Evolutionary conservation across 345 rosid species (phyloP), one percentile per base, ranked within the genome.

Genomic region (Heritiera littoralis): DNA sequence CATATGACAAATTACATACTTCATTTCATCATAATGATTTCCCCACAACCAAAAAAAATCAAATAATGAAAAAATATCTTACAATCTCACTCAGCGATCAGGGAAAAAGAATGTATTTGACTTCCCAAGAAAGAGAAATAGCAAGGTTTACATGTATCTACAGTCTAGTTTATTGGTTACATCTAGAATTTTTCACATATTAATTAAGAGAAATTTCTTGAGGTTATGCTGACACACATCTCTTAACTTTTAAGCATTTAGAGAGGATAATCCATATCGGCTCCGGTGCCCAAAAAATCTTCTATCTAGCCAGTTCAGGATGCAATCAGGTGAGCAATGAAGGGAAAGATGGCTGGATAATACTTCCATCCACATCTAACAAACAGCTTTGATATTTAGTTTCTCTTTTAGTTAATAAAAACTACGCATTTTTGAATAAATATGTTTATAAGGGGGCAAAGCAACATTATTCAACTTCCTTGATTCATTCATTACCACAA

Each of bases 161-260:
- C 28, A 23, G 28, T 23, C 28, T 23, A 0, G 28, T 23, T 23
- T 23, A 0, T 23, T 23, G 28, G 28, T 23, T 23, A 23, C 28
- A 23, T 23, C 66, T 32, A 66, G 51, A 41, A 20, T 66, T 66
- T 51, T 41, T 23, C 28, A 23, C 72, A 41, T 41, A 43, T 67
- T 67, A 67, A 6, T 9, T 41, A 18, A 41, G 32, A n/a, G 72
- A 67, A 67, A 66, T 67, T 67, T 43, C 52, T 67, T 67, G 9
- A n/a, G 15, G 52, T 43, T 43, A 41, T 40, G 18, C 30, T 66
- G 69, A 38, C 69, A 41, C 69, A 38, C 68, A 35, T 65, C 69
- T 65, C n/a, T 40, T 5, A 23, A 23, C 28, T 23, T 23, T 35
- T 64, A 35, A 14, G 46, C 46, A 38, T 41, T 38, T 15, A 65